Base-by-base conservation (phyloP, 495 filamentous ascomycete species). In the Daldinia caldariorum region DNA sequence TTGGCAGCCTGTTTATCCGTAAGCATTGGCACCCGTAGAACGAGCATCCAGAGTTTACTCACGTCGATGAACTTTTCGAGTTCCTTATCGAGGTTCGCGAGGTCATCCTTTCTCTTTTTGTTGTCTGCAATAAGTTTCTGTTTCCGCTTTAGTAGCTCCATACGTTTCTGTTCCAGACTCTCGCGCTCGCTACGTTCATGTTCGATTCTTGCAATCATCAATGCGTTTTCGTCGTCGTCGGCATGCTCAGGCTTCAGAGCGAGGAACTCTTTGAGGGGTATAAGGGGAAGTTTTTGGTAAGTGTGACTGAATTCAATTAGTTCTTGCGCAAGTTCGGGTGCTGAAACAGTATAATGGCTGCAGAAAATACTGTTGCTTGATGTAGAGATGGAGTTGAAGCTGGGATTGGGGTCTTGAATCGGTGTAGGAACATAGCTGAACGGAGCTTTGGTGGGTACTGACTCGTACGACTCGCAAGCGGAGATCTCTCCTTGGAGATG, bases 381-480 rank as follows among this genome's bases (percentile, higher is more conserved):
- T 41, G 39, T 39, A 8, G 10, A 14, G 29, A 10, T 47, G 32
- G 60, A 39, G 57, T 29, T 66, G 59, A 58, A 39, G 57, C 32
- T 66, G 56, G 67, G 55, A 4, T 38, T 26, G 34, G 20, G 39
- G 12, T 14, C 3, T n/a, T 62, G n/a, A 26, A 13, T 43, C 61
- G 58, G 13, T 41, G 58, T 9, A 55, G 31, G 37, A 39, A 26
- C 13, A 58, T 6, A 8, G 38, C 20, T 26, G 60, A 20, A 50
- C 37, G 20, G 29, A 53, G 20, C 14, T 63, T 58, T 20, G 26
- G n/a, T 8, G 45, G 53, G 10, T 7, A 88, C 92, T 67, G 84
- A 97, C 94, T 97, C 91, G 67, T 97, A 98, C 39, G 89, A 89
- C 75, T 95, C 92, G 80, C 96, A 97, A 34, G 92, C 94, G 3